Conservation (phyloP, 179 eudicot genomes). For the Pouteria campechiana region DNA sequence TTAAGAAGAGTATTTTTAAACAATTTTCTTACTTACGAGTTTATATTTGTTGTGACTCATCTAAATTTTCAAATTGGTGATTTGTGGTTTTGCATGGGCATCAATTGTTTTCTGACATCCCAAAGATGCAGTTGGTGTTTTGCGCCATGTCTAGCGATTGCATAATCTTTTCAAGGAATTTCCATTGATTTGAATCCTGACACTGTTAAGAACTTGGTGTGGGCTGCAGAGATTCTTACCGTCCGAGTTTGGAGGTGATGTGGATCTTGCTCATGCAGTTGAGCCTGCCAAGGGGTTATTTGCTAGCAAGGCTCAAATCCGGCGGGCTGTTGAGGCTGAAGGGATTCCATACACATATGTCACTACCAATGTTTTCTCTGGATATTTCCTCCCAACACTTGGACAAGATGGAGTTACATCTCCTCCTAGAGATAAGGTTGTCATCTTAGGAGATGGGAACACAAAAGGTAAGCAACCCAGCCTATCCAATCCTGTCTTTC, state of each 20-base stretch:
- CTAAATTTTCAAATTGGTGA: too few species aligned
- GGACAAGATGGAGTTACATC: slow-evolving; percentile 14
- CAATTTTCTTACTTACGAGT: too few species aligned
- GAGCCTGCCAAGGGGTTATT: slow-evolving; percentile 50
- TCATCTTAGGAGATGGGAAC: slow-evolving; percentile 26
- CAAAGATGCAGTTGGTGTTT: too few species aligned
- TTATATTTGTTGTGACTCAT: too few species aligned
- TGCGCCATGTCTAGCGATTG: too few species aligned
- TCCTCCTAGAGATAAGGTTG: slow-evolving; percentile 32
- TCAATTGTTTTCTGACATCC: too few species aligned
- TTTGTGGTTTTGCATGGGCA: too few species aligned
- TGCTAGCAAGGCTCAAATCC: slow-evolving; percentile 25
- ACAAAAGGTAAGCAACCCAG: slow-evolving; percentile 18
- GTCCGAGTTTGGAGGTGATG: slow-evolving; percentile 34
- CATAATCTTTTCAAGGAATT: too few species aligned
- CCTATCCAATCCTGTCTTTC: neutral
- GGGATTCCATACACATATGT: slow-evolving; percentile 47
- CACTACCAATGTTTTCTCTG: slow-evolving; percentile 16
- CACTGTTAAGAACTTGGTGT: too few species aligned
- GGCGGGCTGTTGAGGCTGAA: slow-evolving; percentile 43
- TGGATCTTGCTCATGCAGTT: slow-evolving; percentile 42
- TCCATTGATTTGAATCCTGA: too few species aligned
- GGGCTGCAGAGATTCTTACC: slow-evolving; percentile 33
- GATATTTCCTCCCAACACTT: slow-evolving; percentile 11
- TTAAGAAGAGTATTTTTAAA: too few species aligned